These are phyloP conservation scores for Tulasnella sp. DNA, from an alignment of 768 basidiomycete species.

Conservation along the genomic window DNA sequence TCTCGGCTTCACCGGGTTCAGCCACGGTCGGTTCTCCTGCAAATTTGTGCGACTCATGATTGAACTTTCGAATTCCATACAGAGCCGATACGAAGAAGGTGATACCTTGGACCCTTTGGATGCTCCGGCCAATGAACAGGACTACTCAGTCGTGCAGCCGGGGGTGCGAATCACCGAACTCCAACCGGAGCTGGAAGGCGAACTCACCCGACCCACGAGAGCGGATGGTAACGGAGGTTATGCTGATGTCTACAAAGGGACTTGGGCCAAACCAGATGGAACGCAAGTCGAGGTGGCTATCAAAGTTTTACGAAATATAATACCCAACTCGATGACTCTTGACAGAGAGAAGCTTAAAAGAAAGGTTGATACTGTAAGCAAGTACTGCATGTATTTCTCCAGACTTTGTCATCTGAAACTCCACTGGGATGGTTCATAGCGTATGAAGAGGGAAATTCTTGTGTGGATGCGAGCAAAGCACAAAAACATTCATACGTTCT, in stretches of 20 bases:
- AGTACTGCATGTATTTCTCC: too few species aligned
- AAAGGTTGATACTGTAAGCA: not conserved
- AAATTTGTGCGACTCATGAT: too few species aligned
- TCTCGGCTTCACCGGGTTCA: too few species aligned
- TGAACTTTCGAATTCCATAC: too few species aligned
- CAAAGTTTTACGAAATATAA: not conserved
- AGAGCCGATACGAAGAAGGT: too few species aligned
- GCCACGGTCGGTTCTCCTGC: too few species aligned
- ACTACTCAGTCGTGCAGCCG: not conserved
- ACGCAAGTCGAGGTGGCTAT: not conserved
- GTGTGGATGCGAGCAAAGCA: not conserved
- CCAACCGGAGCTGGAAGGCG: not conserved
- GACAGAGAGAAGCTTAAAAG: not conserved
- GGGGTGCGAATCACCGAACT: not conserved
- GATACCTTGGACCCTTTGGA: too few species aligned
- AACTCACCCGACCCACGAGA: not conserved
- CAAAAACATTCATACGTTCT: not conserved
- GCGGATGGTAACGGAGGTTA: not conserved
- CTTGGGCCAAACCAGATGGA: not conserved
- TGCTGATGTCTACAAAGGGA: not conserved
- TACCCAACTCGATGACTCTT: not conserved
- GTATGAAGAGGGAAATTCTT: not conserved
- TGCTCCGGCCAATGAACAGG: too few species aligned
- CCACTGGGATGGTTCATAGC: not conserved
- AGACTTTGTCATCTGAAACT: not conserved